Conservation (phyloP, 75 land plant genomes). For the Pinus taeda region DNA sequence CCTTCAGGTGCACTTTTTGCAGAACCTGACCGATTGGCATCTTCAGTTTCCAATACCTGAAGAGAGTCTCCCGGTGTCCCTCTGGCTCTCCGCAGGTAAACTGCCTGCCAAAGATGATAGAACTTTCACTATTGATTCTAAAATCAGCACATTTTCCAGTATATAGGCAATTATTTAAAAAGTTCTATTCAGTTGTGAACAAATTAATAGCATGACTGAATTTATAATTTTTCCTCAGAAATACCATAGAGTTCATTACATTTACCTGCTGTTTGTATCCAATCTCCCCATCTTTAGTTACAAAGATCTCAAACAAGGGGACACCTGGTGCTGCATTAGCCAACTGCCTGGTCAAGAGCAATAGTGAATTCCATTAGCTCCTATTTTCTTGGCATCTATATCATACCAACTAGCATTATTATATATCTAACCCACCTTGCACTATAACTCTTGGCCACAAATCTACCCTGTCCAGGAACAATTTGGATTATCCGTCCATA, state of each 20-base stretch:
- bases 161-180: neutral
- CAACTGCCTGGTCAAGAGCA: constrained; percentile 64
- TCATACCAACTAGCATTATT: neutral
- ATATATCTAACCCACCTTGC: constrained; percentile 54
- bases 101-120: constrained; percentile 57
- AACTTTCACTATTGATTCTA: neutral
- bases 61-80: constrained; percentile 15
- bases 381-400: neutral
- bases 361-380: constrained; percentile 5
- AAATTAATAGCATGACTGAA: constrained; percentile 35
- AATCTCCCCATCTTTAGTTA: constrained; percentile 63
- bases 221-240: constrained; percentile 28
- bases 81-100: constrained; percentile 53
- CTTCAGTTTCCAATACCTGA: constrained; percentile 16
- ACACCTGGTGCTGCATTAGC: constrained; percentile 67
- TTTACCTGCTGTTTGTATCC: constrained; percentile 69
- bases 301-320: constrained; percentile 88
- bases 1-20: constrained; percentile 22
- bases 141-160: neutral
- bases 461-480: constrained; percentile 77
- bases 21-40: constrained; percentile 13
- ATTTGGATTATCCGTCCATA: constrained; percentile 81
- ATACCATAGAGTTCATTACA: neutral
- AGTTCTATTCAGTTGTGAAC: neutral
- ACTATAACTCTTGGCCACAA: constrained; percentile 75